Conservation (phyloP, 208 protist species). For the Leishmania gerbilli region DNA sequence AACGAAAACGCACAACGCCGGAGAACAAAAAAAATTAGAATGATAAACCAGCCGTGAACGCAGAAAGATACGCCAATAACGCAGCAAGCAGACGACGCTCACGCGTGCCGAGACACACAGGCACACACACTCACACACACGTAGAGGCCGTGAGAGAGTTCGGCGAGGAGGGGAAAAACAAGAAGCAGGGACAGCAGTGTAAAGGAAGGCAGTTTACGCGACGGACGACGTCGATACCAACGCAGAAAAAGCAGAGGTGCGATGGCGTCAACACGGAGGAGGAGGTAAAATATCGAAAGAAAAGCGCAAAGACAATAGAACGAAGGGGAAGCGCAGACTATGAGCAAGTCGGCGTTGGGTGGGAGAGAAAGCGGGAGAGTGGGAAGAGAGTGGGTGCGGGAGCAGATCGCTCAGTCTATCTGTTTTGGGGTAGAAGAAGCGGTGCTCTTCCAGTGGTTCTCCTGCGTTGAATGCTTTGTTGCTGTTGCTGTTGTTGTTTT, state of each 20-base stretch:
- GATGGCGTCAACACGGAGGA: background rate
- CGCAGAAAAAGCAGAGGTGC: background rate
- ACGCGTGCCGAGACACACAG: conserved; percentile 1
- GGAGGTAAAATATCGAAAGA: background rate
- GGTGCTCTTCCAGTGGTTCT: background rate
- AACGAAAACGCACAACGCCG: background rate
- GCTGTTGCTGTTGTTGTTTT: conserved; percentile 1
- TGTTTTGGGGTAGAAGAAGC: background rate
- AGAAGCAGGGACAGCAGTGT: background rate
- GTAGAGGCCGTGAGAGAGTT: background rate
- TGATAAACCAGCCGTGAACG: background rate
- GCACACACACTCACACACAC: background rate
- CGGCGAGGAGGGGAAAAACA: background rate
- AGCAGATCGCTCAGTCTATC: background rate
- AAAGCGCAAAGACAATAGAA: background rate
- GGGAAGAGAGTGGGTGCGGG: background rate
- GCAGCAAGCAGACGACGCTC: background rate
- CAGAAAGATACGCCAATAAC: conserved; percentile 13
- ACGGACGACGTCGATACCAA: background rate
- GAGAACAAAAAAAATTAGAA: background rate
- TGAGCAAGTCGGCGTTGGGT: too few species aligned
- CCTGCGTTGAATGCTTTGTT: background rate
- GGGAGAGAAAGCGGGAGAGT: background rate
- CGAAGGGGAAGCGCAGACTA: background rate
- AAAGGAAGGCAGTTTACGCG: background rate